Evolutionary conservation across 176 grass and related monocot species (phyloP).

Genomic region (Alopecurus myosuroides): DNA sequence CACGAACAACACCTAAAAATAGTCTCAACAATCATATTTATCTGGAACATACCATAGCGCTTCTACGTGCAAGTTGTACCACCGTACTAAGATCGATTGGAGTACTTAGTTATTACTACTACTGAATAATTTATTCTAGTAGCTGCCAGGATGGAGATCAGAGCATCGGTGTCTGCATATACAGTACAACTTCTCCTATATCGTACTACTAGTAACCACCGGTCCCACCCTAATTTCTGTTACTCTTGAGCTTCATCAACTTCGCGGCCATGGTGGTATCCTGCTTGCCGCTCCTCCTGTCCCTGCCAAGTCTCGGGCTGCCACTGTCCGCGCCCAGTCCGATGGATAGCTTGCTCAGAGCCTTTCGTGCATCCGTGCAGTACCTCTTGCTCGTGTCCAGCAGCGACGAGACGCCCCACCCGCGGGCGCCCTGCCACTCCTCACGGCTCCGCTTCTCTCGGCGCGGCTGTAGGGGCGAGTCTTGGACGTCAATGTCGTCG

Average conservation of each 20-base stretch:
- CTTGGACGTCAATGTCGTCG: background rate
- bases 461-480: slow-evolving; percentile 10
- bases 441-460: slow-evolving; percentile 43
- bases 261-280: slow-evolving; percentile 14
- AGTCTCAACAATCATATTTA: background rate
- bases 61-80: background rate
- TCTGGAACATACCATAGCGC: background rate
- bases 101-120: background rate
- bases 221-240: slow-evolving; percentile 28
- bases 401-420: slow-evolving; percentile 65
- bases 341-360: slow-evolving; percentile 57
- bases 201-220: background rate
- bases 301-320: slow-evolving; percentile 22
- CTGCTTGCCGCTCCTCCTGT: slow-evolving; percentile 29
- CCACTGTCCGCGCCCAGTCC: slow-evolving; percentile 26
- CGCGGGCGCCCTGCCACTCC: slow-evolving; percentile 10
- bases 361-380: slow-evolving; percentile 48
- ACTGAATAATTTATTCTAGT: slow-evolving; percentile 14
- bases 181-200: background rate
- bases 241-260: slow-evolving; percentile 35
- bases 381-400: slow-evolving; percentile 62
- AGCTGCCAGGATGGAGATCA: background rate
- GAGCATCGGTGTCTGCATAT: background rate
- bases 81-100: background rate
- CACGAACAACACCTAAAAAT: no score